Evolutionary conservation across 305 asterid species (phyloP).

Genomic region (Fraxinus paxiana): DNA sequence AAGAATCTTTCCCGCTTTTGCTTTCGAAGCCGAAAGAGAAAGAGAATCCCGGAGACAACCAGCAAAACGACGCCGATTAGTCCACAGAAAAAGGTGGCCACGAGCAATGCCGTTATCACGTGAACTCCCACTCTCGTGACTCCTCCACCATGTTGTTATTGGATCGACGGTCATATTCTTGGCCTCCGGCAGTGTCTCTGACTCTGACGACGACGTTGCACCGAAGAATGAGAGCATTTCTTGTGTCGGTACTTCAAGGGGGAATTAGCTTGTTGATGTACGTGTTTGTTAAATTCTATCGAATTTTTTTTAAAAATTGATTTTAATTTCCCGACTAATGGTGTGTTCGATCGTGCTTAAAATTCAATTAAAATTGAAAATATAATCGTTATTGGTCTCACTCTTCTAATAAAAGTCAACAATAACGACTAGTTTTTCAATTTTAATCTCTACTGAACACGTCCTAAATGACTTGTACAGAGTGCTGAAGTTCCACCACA

Average conservation of each 20-base stretch:
- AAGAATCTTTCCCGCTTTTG: constrained; percentile 10
- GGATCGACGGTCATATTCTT: constrained; percentile 37
- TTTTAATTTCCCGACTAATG: too few species aligned
- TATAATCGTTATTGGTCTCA: too few species aligned
- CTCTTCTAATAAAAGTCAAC: too few species aligned
- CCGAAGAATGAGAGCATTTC: not conserved
- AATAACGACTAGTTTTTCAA: too few species aligned
- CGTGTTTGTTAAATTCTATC: not conserved
- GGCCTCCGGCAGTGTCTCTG: constrained; percentile 43
- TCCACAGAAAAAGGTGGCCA: constrained; percentile 45
- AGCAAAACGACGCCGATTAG: constrained; percentile 39
- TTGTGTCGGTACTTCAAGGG: not conserved
- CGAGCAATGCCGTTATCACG: constrained; percentile 31
- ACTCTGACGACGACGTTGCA: not conserved
- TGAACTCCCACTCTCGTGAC: constrained; percentile 6
- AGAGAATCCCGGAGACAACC: constrained; percentile 28
- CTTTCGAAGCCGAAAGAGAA: constrained; percentile 26
- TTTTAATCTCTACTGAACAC: too few species aligned
- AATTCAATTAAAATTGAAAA: too few species aligned
- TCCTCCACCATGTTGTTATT: constrained; percentile 25
- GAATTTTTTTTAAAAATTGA: too few species aligned
- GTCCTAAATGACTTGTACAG: not conserved
- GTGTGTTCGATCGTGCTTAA: too few species aligned
- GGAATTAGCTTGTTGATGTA: not conserved
- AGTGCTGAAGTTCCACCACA: not conserved